Base-by-base conservation (phyloP, 2,329 filamentous ascomycete genomes). In the Onygenales sp. region DNA sequence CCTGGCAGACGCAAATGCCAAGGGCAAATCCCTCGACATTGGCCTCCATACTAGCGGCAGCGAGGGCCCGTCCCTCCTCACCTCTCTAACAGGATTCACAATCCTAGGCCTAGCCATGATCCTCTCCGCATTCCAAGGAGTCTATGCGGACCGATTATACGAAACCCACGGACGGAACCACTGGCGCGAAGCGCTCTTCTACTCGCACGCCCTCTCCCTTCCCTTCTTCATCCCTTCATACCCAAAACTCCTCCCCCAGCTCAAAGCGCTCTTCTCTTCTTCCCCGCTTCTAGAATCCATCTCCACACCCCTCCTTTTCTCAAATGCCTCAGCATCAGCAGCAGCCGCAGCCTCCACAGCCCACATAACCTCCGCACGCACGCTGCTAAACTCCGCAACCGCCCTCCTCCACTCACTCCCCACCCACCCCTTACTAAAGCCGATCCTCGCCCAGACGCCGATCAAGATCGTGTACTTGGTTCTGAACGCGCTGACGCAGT, bases 151-250 rank as follows among this genome's bases (percentile, higher is more conserved):
- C 68, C 84, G 90, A 59, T 88, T 91, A 0, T 98, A 97, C 73
- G 80, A 80, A 54, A 80, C 79, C 53, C 90, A 95, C 68, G 90
- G 91, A 5, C 87, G 71, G 17, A 67, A 87, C 33, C 86, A 93
- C 68, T 97, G 93, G 89, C 87, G 86, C 61, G 93, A 97, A 69
- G 95, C 95, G 59, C 78, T 98, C 10, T 97, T 98, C 74, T 98
- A 97, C 74, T 94, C 88, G 21, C 83, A 86, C 59, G 67, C 67
- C 7, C 68, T 77, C 36, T 75, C 73, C 13, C 54, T 76, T 13
- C 72, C 73, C 4, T 68, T 76, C 51, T 73, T 76, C 56, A 53
- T 72, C 42, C 68, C 68, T 0, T 65, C 66, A 17, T 69, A 63
- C 36, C 49, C 65, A 3, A 66, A 68, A 44, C 59, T 74, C n/a